phyloP scores from a whole-genome alignment of 495 filamentous ascomycete species.

The Aspergillus olivimuriae region DNA sequence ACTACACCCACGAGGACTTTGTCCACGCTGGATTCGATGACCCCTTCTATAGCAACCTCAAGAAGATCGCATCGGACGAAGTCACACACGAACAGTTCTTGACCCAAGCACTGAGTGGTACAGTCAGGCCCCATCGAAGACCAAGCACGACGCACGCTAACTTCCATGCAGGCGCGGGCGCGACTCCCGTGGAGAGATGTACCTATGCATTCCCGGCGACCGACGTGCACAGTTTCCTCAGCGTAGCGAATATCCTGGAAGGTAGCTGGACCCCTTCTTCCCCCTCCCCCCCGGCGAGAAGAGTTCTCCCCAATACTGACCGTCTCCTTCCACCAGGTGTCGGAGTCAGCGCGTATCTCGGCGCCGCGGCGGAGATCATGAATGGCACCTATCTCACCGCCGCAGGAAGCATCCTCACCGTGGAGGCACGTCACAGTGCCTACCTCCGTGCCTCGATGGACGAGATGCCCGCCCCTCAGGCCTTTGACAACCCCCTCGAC shows the following conservation, averaged over 20 bases:
- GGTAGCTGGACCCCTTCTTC: slow-evolving; percentile 10
- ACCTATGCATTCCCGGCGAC: slow-evolving; percentile 52
- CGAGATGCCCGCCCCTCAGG: slow-evolving; percentile 45
- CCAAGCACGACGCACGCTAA: too few species aligned
- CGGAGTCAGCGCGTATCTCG: slow-evolving; percentile 53
- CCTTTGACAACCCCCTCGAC: slow-evolving; percentile 52
- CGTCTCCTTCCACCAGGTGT: slow-evolving; percentile 14
- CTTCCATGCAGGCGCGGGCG: slow-evolving; percentile 30
- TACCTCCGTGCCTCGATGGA: slow-evolving; percentile 47
- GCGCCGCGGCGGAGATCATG: slow-evolving; percentile 52
- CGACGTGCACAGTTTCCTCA: slow-evolving; percentile 36
- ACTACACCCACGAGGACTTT: slow-evolving; percentile 35
- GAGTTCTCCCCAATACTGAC: background rate
- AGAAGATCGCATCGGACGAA: slow-evolving; percentile 48
- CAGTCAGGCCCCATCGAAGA: too few species aligned
- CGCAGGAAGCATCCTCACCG: slow-evolving; percentile 55
- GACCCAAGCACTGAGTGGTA: slow-evolving; percentile 41
- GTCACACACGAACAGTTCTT: slow-evolving; percentile 53
- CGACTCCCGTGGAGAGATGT: slow-evolving; percentile 44
- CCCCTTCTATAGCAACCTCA: slow-evolving; percentile 47
- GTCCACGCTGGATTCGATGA: slow-evolving; percentile 40
- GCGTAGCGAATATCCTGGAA: slow-evolving; percentile 49
- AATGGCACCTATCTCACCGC: slow-evolving; percentile 49
- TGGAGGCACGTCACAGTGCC: slow-evolving; percentile 55
- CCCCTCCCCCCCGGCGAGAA: background rate